phyloP scores from a whole-genome alignment of 2,329 filamentous ascomycete species.

The Epicoccum nigrum region DNA sequence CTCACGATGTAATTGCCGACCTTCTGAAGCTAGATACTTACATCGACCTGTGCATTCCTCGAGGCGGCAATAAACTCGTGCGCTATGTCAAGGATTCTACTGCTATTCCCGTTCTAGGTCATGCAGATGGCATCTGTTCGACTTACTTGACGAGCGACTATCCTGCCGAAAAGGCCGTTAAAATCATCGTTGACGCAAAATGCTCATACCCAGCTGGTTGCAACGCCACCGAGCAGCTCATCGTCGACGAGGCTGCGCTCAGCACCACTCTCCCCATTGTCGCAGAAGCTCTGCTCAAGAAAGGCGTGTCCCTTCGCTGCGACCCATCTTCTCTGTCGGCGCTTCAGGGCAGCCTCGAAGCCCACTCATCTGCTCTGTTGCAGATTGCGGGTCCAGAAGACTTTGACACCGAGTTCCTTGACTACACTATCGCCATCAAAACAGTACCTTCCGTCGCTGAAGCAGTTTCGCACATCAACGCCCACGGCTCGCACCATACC shows the following conservation, averaged over 20 bases:
- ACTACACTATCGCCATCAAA: slow-evolving; percentile 83
- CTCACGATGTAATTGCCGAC: slow-evolving; percentile 85
- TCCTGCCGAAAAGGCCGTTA: slow-evolving; percentile 71
- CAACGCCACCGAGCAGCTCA: slow-evolving; percentile 90
- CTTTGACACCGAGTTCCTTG: slow-evolving; percentile 88
- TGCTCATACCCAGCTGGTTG: slow-evolving; percentile 94
- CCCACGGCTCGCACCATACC: slow-evolving; percentile 91
- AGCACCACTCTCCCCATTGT: slow-evolving; percentile 71
- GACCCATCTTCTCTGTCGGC: slow-evolving; percentile 72
- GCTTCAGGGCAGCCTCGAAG: slow-evolving; percentile 58
- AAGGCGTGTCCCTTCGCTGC: slow-evolving; percentile 83
- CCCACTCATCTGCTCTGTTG: slow-evolving; percentile 55
- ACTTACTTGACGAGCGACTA: slow-evolving; percentile 84
- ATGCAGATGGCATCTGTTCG: slow-evolving; percentile 91
- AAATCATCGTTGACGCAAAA: slow-evolving; percentile 88
- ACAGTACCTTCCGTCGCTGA: slow-evolving; percentile 68
- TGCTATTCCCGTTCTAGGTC: slow-evolving; percentile 92
- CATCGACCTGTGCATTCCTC: slow-evolving; percentile 94
- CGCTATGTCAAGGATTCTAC: slow-evolving; percentile 88
- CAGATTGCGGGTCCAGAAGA: slow-evolving; percentile 72
- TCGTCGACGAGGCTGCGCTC: slow-evolving; percentile 78
- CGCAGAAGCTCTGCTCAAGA: slow-evolving; percentile 73
- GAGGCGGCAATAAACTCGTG: slow-evolving; percentile 89
- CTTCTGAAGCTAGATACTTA: slow-evolving; percentile 84
- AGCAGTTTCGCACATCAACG: slow-evolving; percentile 88